Evolutionary conservation across 805 yeast species (phyloP).

Genomic region (Hanseniaspora mollemarum): DNA sequence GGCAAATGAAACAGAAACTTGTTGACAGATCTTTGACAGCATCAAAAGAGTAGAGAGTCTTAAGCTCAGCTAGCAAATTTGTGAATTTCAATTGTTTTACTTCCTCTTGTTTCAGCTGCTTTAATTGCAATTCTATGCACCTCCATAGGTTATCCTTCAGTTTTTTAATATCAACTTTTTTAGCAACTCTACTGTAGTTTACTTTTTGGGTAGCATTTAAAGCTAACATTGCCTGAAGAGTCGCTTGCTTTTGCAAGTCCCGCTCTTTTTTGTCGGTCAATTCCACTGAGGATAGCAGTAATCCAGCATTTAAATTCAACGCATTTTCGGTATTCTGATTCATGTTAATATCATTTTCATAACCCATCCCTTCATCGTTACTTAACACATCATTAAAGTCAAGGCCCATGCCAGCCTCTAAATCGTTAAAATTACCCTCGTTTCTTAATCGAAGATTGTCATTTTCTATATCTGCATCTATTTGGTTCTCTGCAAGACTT

Average conservation of each 20-base stretch:
- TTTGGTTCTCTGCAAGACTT: constrained; percentile 31
- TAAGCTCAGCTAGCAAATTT: constrained; percentile 40
- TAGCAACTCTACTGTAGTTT: constrained; percentile 59
- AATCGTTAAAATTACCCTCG: constrained; percentile 32
- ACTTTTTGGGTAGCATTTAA: constrained; percentile 28
- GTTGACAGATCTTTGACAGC: constrained; percentile 62
- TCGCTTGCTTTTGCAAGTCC: constrained; percentile 8
- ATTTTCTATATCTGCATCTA: constrained; percentile 21
- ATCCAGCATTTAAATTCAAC: constrained; percentile 22
- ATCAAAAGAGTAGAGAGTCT: constrained; percentile 42
- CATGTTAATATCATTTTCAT: neutral
- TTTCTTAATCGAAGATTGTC: constrained; percentile 17
- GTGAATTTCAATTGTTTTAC: constrained; percentile 31
- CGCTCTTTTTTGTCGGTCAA: constrained; percentile 16
- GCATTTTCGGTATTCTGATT: constrained; percentile 23
- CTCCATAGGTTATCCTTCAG: constrained; percentile 71
- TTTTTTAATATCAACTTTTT: constrained; percentile 61
- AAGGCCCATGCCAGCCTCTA: constrained; percentile 22
- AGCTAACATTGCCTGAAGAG: constrained; percentile 7
- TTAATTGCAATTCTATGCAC: constrained; percentile 54
- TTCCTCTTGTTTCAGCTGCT: constrained; percentile 26
- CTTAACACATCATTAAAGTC: constrained; percentile 31
- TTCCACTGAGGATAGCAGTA: constrained; percentile 30
- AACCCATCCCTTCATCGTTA: constrained; percentile 20
- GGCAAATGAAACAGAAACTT: constrained; percentile 72